A percentile compares a stretch with the other conserved stretches of the same genome.
Conservation (phyloP, 768 basidiomycete genomes). For the Pholiota molesta region DNA sequence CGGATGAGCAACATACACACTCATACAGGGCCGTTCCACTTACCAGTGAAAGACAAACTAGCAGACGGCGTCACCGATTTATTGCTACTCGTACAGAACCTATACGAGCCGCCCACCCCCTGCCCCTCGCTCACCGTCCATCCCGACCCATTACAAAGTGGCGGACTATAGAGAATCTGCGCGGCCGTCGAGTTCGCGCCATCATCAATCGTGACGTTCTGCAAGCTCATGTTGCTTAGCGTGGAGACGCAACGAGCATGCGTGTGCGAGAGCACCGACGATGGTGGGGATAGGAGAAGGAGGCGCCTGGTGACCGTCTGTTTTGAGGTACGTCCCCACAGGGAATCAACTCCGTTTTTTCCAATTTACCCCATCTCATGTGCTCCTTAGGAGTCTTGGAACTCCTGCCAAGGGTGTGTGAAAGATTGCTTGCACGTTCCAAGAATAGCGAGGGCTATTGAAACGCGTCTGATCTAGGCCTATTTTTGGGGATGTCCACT, state of each 20-base stretch:
- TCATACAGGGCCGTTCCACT: not conserved
- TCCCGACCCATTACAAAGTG: slow-evolving; percentile 24
- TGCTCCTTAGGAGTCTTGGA: not conserved
- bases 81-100: slow-evolving; percentile 6
- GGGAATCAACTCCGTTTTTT: not conserved
- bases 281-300: not conserved
- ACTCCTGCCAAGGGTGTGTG: not conserved
- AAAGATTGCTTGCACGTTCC: not conserved
- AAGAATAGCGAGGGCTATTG: not conserved
- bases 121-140: slow-evolving; percentile 16
- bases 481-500: not conserved
- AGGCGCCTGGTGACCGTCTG: not conserved
- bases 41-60: slow-evolving; percentile 26
- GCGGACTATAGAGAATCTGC: slow-evolving; percentile 16
- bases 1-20: not conserved
- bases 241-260: too few relatives aligned
- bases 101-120: slow-evolving; percentile 16
- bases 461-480: not conserved
- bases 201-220: slow-evolving; percentile 23
- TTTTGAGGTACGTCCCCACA: not conserved
- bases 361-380: not conserved
- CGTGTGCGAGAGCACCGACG: not conserved
- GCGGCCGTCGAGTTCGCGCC: slow-evolving; percentile 15
- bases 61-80: slow-evolving; percentile 14
- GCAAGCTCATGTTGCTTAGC: slow-evolving; percentile 14